These are phyloP conservation scores for Malus asiatica DNA, from an alignment of 306 rosid species.

Conservation along the genomic window DNA sequence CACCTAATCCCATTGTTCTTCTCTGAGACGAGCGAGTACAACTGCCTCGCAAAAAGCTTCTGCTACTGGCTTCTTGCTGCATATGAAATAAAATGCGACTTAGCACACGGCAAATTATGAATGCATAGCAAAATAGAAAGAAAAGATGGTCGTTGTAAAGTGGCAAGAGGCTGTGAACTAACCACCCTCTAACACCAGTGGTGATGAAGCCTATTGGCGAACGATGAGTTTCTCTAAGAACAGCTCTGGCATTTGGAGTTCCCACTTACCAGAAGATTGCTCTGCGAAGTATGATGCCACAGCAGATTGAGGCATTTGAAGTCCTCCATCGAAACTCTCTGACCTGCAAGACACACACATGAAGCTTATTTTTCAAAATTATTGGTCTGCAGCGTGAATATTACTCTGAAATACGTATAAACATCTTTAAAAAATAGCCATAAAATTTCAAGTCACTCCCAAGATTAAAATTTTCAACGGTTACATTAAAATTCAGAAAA, in stretches of 20 bases:
- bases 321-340: constrained; percentile 36
- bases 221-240: constrained; percentile 46
- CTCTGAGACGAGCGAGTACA: constrained; percentile 47
- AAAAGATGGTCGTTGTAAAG: not conserved
- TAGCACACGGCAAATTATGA: not conserved
- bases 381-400: no score
- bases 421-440: no score
- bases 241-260: constrained; percentile 47
- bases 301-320: constrained; percentile 54
- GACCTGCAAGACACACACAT: constrained; percentile 29
- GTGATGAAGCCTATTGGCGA: constrained; percentile 87
- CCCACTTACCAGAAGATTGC: constrained; percentile 58
- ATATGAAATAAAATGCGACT: not conserved
- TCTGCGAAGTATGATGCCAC: constrained; percentile 48
- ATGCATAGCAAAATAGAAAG: not conserved
- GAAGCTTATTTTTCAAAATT: no score
- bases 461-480: no score
- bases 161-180: constrained; percentile 3
- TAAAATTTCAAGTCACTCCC: no score
- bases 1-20: constrained; percentile 50
- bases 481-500: not conserved
- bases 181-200: constrained; percentile 78
- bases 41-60: constrained; percentile 68
- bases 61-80: constrained; percentile 73
- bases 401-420: no score